These are phyloP conservation scores for Plasmodium malariae DNA, from an alignment of 169 alveolate species.

Conservation along the genomic window DNA sequence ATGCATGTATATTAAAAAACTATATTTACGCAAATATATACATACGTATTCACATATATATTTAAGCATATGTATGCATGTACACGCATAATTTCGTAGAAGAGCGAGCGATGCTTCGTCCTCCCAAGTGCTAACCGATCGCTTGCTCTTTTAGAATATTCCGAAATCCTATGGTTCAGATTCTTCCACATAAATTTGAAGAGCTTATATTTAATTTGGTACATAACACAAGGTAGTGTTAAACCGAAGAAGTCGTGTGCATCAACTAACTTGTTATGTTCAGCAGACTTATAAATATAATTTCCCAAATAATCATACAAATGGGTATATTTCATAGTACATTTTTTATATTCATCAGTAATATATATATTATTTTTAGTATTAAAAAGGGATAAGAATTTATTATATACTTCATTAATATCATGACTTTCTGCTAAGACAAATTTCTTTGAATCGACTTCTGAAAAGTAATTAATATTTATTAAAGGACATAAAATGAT, in stretches of 20 bases:
- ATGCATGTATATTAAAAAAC: not conserved
- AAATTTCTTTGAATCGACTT: conserved; percentile 46
- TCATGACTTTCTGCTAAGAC: conserved; percentile 65
- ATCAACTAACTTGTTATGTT: conserved; percentile 33
- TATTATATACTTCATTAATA: conserved; percentile 28
- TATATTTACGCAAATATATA: not conserved
- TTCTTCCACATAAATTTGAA: conserved; percentile 48
- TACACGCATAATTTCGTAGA: too few species aligned
- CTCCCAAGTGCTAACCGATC: conserved; percentile 20
- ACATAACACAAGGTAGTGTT: conserved; percentile 65
- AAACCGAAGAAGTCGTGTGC: conserved; percentile 61
- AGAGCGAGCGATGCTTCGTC: not conserved
- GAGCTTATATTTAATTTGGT: conserved; percentile 59
- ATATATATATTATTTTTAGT: not conserved
- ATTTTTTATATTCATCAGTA: conserved; percentile 40
- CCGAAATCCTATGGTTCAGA: conserved; percentile 12
- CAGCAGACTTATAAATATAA: conserved; percentile 42
- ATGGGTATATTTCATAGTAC: conserved; percentile 9
- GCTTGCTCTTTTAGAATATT: conserved; percentile 14
- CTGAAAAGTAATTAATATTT: conserved; percentile 65
- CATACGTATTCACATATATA: not conserved
- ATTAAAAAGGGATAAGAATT: conserved; percentile 46
- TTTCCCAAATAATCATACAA: conserved; percentile 23
- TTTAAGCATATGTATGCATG: not conserved
- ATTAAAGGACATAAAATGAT: conserved; percentile 52